phyloP scores from a whole-genome alignment of 2,329 filamentous ascomycete species.

The Pseudogymnoascus sp. region DNA sequence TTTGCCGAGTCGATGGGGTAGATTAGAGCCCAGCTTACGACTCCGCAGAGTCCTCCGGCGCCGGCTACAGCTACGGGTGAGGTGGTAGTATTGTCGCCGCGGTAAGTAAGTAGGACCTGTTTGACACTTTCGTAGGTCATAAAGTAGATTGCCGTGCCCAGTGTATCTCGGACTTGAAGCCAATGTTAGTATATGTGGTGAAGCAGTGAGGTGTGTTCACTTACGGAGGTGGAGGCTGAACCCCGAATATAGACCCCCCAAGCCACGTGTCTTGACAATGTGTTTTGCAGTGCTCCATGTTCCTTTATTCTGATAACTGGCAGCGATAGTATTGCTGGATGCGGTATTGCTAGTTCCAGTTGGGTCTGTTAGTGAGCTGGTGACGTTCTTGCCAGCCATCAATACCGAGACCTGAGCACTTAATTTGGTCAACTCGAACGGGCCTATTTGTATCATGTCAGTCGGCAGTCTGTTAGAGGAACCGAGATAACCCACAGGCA shows the following conservation, averaged over 20 bases:
- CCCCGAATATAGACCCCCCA: conserved; percentile 69
- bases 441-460: conserved; percentile 39
- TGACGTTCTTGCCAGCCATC: conserved; percentile 51
- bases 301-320: conserved; percentile 70
- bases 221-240: conserved; percentile 70
- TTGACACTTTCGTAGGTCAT: conserved; percentile 84
- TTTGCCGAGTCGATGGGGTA: conserved; percentile 71
- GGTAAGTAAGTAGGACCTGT: conserved; percentile 68
- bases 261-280: conserved; percentile 66
- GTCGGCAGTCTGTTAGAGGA: background rate
- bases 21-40: conserved; percentile 68
- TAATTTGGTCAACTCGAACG: conserved; percentile 84
- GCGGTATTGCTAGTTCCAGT: conserved; percentile 21
- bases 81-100: conserved; percentile 62
- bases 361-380: conserved; percentile 24
- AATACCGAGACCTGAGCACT: conserved; percentile 79
- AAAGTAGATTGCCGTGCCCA: conserved; percentile 80
- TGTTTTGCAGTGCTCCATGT: conserved; percentile 69
- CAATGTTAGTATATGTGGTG: conserved; percentile 11
- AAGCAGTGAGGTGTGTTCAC: conserved; percentile 27
- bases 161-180: conserved; percentile 62
- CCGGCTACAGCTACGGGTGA: conserved; percentile 71
- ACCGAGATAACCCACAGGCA: conserved; percentile 49
- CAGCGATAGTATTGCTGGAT: conserved; percentile 36
- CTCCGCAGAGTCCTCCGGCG: conserved; percentile 72